Base-by-base conservation (phyloP, 1,139 yeast genomes). In the Suhomyces anneliseae region DNA sequence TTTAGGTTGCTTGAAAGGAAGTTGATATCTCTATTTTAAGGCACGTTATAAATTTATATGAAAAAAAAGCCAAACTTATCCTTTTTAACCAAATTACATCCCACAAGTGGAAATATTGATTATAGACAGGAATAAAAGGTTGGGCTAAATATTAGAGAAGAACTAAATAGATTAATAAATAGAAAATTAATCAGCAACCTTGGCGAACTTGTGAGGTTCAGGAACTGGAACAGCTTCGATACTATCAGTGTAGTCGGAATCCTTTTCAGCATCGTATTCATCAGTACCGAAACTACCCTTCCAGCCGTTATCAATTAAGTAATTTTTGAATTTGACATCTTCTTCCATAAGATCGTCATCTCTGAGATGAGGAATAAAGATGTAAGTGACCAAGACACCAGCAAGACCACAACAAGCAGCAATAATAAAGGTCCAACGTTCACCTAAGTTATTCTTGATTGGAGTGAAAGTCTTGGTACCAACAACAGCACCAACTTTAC, bases 331-430 rank as follows among this genome's bases (percentile, higher is more conserved):
- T 51, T 71, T 76, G 48, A 80, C 70, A 61, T 87, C 93, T 58
- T 85, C 87, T 57, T 73, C 72, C 72, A 82, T 71, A 54, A 87
- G 76, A 60, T 87, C 93, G 26, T 81, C 87, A 14, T 82, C 88
- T 33, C 62, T 74, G 54, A 83, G 74, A 57, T 85, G 87, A 14
- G 93, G 93, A 50, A 87, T 74, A 49, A 82, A 83, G 58, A 85
- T 58, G 58, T 64, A 81, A 0, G 89, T 81, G 36, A 81, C 70
- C n/a, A 76, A 45, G 34, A 86, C 79, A 58, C 93, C 93, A 9
- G 71, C 69, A n/a, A 82, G 64, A 38, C 93, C 93, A 58, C 87
- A 76, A 47, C 79, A 71, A 19, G 92, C 90, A 36, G 89, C 87
- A 57, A 85, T 81, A 51, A 84, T 83, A 43, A 73, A 73, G 4